These are phyloP conservation scores for Diplodia intermedia DNA, from an alignment of 2,329 filamentous ascomycete species.

Conservation along the genomic window DNA sequence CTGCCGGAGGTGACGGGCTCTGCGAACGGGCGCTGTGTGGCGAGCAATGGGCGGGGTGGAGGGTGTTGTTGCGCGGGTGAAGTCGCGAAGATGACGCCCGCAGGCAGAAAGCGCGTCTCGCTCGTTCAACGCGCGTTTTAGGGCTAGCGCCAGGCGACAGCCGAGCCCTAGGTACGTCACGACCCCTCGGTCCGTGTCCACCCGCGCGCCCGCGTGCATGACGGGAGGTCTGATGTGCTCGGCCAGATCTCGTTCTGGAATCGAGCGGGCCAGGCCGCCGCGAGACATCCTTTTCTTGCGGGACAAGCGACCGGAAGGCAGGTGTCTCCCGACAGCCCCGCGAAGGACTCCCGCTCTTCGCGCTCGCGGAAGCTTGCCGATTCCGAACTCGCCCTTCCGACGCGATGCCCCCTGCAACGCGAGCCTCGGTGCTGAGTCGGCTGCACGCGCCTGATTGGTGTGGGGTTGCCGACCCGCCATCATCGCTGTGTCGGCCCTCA, in stretches of 20 bases:
- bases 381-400: slow-evolving; percentile 17
- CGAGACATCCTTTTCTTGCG: slow-evolving; percentile 2
- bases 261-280: slow-evolving; percentile 20
- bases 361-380: slow-evolving; percentile 12
- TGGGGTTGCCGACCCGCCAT: slow-evolving; percentile 33
- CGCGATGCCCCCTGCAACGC: slow-evolving; percentile 10
- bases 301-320: background rate
- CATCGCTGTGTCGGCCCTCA: slow-evolving; percentile 5
- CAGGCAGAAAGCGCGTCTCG: slow-evolving; percentile 21
- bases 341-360: slow-evolving; percentile 1
- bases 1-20: background rate
- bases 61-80: slow-evolving; percentile 16
- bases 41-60: slow-evolving; percentile 21
- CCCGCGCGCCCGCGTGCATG: background rate
- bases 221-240: slow-evolving; percentile 7
- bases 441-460: slow-evolving; percentile 29
- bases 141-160: slow-evolving; percentile 15
- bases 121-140: slow-evolving; percentile 24
- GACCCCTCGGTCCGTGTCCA: background rate
- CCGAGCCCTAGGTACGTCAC: slow-evolving; percentile 11
- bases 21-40: slow-evolving; percentile 6
- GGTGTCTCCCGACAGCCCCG: slow-evolving; percentile 5
- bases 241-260: slow-evolving; percentile 3
- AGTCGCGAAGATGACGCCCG: slow-evolving; percentile 24
- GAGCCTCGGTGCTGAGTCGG: slow-evolving; percentile 32